phyloP scores from a whole-genome alignment of 139 green algal genomes.

The Chlamydomonas urium region DNA sequence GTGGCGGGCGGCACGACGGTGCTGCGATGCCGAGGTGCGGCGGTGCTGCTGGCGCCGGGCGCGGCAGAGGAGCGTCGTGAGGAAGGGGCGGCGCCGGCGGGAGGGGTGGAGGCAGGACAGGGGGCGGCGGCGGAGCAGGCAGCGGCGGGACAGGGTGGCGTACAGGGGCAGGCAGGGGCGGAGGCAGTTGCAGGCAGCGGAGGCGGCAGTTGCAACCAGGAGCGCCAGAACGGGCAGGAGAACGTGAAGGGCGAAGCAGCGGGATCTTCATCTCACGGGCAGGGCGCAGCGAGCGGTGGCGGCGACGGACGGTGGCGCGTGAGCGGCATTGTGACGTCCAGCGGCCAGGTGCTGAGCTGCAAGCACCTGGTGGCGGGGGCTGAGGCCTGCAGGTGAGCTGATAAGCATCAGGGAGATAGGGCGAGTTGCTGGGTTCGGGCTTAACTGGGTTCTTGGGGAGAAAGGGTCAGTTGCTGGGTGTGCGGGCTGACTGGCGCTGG shows the following conservation, averaged over 20 bases:
- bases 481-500: too few relatives aligned
- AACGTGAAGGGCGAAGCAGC: too few relatives aligned
- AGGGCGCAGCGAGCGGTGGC: too few relatives aligned
- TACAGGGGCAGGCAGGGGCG: background rate
- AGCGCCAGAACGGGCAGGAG: too few relatives aligned
- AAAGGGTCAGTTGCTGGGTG: too few relatives aligned
- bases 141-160: background rate
- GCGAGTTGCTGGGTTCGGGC: too few relatives aligned
- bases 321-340: background rate
- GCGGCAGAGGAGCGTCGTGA: background rate
- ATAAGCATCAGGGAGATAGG: too few relatives aligned
- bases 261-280: too few relatives aligned
- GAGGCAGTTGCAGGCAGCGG: background rate
- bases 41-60: conserved; percentile 14
- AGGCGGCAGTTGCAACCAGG: too few relatives aligned
- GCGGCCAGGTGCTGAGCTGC: conserved; percentile 9
- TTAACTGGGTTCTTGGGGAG: too few relatives aligned
- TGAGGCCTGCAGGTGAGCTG: background rate
- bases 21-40: conserved; percentile 20
- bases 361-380: conserved; percentile 7
- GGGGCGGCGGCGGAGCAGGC: too few relatives aligned
- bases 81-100: too few relatives aligned
- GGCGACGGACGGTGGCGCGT: background rate
- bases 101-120: background rate
- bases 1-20: conserved; percentile 44